Base-by-base conservation (phyloP, 805 yeast genomes). In the Candida corydali region DNA sequence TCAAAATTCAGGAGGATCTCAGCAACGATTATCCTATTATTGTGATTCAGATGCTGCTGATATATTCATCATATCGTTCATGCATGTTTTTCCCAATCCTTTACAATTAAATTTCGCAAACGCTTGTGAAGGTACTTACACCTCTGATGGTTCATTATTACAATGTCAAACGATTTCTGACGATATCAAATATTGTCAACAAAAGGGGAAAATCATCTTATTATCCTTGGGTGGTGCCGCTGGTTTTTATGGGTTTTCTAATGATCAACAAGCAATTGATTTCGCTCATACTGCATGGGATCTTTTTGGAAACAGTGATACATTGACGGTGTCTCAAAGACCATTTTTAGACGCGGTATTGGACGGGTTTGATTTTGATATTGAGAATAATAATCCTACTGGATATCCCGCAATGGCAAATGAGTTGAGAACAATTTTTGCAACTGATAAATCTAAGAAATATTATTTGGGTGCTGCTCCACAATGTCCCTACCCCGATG, bases 311-410 rank as follows among this genome's bases (percentile, higher is more conserved):
- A 65, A 57, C 27, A 68, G 69, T 18, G 30, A 51, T 3, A 58
- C 47, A 23, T 38, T 42, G 16, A 14, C 37, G 2, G 7, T 37
- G 3, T 7, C 39, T n/a, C 56, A 57, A 38, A 61, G 78, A 51
- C 78, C 79, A 18, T 86, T 87, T 55, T 94, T 84, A 32, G 76
- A 72, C 48, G 69, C 89, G 7, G 74, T 87, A 31, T 64, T 85
- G 22, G 96, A 91, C 53, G 96, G 96, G 1, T 88, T 89, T 54
- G 80, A 85, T 49, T 71, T 77, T 43, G 96, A 88, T 54, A 65
- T 78, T 45, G 89, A 86, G 56, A 72, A 76, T 54, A 69, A 66
- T 36, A 58, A 69, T 39, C 69, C 72, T 34, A 63, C 67, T 1
- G 96, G 95, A n/a, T 83, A 81, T 51, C 74, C 77, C 25, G 76